These are phyloP conservation scores for Arachis hypogaea DNA, from an alignment of 306 rosid species.

Conservation along the genomic window DNA sequence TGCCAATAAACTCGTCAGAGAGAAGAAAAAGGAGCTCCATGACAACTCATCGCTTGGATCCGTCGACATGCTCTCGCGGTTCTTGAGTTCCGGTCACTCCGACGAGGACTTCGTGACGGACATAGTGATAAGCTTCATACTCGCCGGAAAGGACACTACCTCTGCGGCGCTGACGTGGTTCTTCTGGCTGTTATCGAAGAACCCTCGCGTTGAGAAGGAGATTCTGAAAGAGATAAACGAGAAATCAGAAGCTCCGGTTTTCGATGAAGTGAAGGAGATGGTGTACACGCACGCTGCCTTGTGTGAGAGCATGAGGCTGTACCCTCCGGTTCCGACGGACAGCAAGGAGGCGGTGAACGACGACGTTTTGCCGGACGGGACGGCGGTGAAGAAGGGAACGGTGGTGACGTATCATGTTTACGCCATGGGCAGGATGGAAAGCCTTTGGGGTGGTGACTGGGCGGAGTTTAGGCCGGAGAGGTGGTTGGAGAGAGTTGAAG, in stretches of 20 bases:
- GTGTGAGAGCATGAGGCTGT: slow-evolving; percentile 81
- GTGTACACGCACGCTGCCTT: slow-evolving; percentile 75
- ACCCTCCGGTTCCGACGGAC: slow-evolving; percentile 71
- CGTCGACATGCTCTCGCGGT: slow-evolving; percentile 60
- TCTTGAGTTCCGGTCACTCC: slow-evolving; percentile 59
- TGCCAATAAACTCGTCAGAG: slow-evolving; percentile 46
- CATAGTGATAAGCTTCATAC: slow-evolving; percentile 70
- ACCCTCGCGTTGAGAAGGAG: slow-evolving; percentile 54
- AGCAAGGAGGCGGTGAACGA: slow-evolving; percentile 47
- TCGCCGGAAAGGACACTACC: slow-evolving; percentile 70
- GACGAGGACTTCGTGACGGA: slow-evolving; percentile 63
- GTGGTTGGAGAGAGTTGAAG: slow-evolving; percentile 1
- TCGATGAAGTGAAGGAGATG: slow-evolving; percentile 69
- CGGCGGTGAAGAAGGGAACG: slow-evolving; percentile 63
- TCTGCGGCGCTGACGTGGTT: slow-evolving; percentile 75
- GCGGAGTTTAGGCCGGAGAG: not conserved
- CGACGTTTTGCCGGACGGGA: slow-evolving; percentile 76
- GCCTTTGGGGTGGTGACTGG: not conserved
- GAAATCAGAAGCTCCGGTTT: slow-evolving; percentile 27
- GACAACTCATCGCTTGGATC: slow-evolving; percentile 44
- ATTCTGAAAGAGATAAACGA: slow-evolving; percentile 51
- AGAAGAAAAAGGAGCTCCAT: slow-evolving; percentile 55
- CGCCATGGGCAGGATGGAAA: slow-evolving; percentile 51
- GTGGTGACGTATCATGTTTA: slow-evolving; percentile 46
- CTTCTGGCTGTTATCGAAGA: slow-evolving; percentile 61